Evolutionary conservation across 192 early-diverging fungal species (phyloP).

Genomic region (Jimgerdemannia flammicorona): DNA sequence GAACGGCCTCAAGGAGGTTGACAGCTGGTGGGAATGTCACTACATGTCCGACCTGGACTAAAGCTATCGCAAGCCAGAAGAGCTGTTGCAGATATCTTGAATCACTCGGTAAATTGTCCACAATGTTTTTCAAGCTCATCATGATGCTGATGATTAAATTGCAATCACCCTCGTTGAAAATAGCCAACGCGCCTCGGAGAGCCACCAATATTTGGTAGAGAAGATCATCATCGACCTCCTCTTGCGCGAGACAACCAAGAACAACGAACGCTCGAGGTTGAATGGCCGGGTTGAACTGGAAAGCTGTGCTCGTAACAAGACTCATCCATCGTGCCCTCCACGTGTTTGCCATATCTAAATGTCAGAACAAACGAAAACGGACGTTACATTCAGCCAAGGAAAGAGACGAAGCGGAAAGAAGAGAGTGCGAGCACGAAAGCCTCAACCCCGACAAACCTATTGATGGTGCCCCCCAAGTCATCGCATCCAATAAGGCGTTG

Average conservation of each 20-base stretch:
- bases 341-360: slow-evolving; percentile 66
- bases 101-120: slow-evolving; percentile 74
- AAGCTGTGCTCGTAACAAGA: slow-evolving; percentile 85
- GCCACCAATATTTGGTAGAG: slow-evolving; percentile 93
- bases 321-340: slow-evolving; percentile 94
- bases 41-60: slow-evolving; percentile 85
- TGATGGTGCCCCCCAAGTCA: slow-evolving; percentile 58
- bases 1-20: slow-evolving; percentile 62
- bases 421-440: neutral
- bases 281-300: slow-evolving; percentile 91
- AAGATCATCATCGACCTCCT: slow-evolving; percentile 90
- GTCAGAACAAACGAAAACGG: neutral
- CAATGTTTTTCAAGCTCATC: slow-evolving; percentile 89
- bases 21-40: slow-evolving; percentile 73
- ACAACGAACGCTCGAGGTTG: slow-evolving; percentile 93
- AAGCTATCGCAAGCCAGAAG: slow-evolving; percentile 88
- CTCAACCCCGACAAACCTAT: slow-evolving; percentile 28
- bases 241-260: slow-evolving; percentile 81
- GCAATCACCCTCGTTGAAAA: slow-evolving; percentile 80
- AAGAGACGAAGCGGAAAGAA: neutral
- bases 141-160: slow-evolving; percentile 83
- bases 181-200: slow-evolving; percentile 78
- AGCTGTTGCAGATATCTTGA: slow-evolving; percentile 79
- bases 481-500: slow-evolving; percentile 60
- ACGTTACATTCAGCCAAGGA: neutral